A percentile compares a stretch with the other conserved stretches of the same genome.
These are phyloP conservation scores for Microcera coccophila DNA, from an alignment of 2,329 filamentous ascomycete species.

Conservation along the genomic window DNA sequence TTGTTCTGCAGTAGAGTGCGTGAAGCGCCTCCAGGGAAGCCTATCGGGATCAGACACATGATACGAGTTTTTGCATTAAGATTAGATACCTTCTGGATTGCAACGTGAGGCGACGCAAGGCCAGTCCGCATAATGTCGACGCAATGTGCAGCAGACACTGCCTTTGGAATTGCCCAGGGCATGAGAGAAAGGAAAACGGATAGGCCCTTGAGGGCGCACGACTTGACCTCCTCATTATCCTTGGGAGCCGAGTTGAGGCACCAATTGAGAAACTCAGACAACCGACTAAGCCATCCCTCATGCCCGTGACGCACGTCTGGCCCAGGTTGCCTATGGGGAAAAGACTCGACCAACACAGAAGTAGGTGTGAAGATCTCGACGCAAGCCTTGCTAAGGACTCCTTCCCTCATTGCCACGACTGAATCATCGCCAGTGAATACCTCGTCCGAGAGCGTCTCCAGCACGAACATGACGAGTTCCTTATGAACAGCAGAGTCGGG, in stretches of 20 bases:
- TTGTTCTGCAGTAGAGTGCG: slow-evolving; percentile 70
- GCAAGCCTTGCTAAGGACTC: slow-evolving; percentile 79
- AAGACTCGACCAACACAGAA: slow-evolving; percentile 68
- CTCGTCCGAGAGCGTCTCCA: slow-evolving; percentile 92
- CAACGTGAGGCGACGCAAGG: slow-evolving; percentile 65
- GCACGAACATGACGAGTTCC: slow-evolving; percentile 79
- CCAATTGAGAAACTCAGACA: slow-evolving; percentile 68
- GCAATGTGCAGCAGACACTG: slow-evolving; percentile 67
- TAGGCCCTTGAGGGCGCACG: slow-evolving; percentile 71
- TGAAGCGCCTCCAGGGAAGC: slow-evolving; percentile 80
- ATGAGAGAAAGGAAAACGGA: slow-evolving; percentile 74
- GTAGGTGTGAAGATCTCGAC: slow-evolving; percentile 91
- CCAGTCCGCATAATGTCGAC: slow-evolving; percentile 68
- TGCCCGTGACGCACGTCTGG: slow-evolving; percentile 69
- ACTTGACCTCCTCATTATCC: slow-evolving; percentile 62
- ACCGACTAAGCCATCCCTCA: slow-evolving; percentile 82
- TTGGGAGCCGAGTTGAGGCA: slow-evolving; percentile 65
- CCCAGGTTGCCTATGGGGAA: slow-evolving; percentile 66
- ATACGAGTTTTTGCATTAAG: slow-evolving; percentile 9
- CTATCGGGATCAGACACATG: slow-evolving; percentile 36
- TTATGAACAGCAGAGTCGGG: slow-evolving; percentile 63
- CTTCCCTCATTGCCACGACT: slow-evolving; percentile 76
- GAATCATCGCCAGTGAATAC: slow-evolving; percentile 89
- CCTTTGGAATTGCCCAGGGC: slow-evolving; percentile 83
- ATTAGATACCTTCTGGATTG: slow-evolving; percentile 63